Conservation (phyloP, 176 grass and related monocot genomes). For the Eragrostis curvula region DNA sequence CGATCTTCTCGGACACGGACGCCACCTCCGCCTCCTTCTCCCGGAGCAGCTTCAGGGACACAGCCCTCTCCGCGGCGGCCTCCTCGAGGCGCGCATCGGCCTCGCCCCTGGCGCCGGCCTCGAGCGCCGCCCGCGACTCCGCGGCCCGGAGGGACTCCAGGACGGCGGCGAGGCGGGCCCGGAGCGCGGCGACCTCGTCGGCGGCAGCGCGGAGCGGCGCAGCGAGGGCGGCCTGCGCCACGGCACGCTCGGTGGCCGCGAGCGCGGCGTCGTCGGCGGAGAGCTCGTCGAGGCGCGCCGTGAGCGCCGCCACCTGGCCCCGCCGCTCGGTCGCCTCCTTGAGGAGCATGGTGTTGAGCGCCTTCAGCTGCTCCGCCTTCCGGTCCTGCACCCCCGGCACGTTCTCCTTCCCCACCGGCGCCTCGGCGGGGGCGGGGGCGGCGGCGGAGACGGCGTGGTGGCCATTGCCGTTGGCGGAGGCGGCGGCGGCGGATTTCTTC, state of each 20-base stretch:
- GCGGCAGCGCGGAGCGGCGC: constrained; percentile 50
- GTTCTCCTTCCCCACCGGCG: background rate
- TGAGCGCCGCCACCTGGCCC: constrained; percentile 52
- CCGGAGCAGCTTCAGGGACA: constrained; percentile 20
- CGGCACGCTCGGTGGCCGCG: constrained; percentile 39
- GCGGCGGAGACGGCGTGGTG: background rate
- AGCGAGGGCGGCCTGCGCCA: constrained; percentile 46
- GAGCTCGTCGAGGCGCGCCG: constrained; percentile 51
- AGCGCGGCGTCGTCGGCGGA: constrained; percentile 45
- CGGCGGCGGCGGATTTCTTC: constrained; percentile 53
- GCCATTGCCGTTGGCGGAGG: constrained; percentile 7
- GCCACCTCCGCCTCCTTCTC: constrained; percentile 48
- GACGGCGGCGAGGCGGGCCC: constrained; percentile 25
- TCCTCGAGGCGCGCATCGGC: constrained; percentile 35
- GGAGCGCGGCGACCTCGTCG: constrained; percentile 41
- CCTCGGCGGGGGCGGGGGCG: background rate
- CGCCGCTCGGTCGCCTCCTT: constrained; percentile 67
- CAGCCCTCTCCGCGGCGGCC: constrained; percentile 25
- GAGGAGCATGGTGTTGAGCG: constrained; percentile 65
- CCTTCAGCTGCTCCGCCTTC: constrained; percentile 59
- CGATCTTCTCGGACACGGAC: constrained; percentile 35
- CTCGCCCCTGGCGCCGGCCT: constrained; percentile 29
- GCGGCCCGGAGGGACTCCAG: constrained; percentile 24
- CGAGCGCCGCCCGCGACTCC: constrained; percentile 8
- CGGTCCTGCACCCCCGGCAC: constrained; percentile 15